Base-by-base conservation (phyloP, 129 eudicot species). In the Helianthus annuus region DNA sequence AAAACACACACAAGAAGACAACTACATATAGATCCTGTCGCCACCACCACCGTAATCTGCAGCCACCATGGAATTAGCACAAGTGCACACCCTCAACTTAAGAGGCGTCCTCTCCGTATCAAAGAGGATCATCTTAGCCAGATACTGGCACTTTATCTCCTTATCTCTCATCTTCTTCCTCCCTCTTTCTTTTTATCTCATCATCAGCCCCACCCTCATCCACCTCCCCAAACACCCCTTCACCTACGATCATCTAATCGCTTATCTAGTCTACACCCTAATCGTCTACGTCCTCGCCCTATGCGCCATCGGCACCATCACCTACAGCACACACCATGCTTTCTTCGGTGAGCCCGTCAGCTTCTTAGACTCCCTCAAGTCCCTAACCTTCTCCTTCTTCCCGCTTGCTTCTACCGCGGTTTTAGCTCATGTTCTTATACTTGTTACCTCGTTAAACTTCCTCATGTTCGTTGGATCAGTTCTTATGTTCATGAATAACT, bases 31-130 rank as follows among this genome's bases (percentile, higher is more conserved):
- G 8, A 40, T 5, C 45, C 42, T 39, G 5, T 39, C 17, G 29
- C 40, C 64, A 27, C 64, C 15, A 58, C 64, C 64, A 27, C 64
- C 64, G 64, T 57, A 39, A 24, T 57, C 64, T 4, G 15, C 64
- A n/a, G 8, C 39, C 64, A 24, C 64, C 64, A 58, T 58, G 64
- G 64, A 58, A 58, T 4, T 38, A 27, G 4, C 64, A 58, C 64
- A 5, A 3, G 11, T 53, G 4, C 44, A 29, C 44, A 60, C 19
- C 44, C 44, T 32, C 65, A 60, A 32, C 65, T 0, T 60, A 5
- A 12, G 10, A 10, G 65, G 65, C 10, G 44, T 60, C 19, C 19
- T 60, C 44, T 60, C 65, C 0, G 9, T 10, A 3, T 60, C 65
- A 60, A 60, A 60, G 44, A 12, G n/a, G 1, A 60, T 60, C 42